These are phyloP conservation scores for Vicia villosa DNA, from an alignment of 306 rosid species.

Conservation along the genomic window DNA sequence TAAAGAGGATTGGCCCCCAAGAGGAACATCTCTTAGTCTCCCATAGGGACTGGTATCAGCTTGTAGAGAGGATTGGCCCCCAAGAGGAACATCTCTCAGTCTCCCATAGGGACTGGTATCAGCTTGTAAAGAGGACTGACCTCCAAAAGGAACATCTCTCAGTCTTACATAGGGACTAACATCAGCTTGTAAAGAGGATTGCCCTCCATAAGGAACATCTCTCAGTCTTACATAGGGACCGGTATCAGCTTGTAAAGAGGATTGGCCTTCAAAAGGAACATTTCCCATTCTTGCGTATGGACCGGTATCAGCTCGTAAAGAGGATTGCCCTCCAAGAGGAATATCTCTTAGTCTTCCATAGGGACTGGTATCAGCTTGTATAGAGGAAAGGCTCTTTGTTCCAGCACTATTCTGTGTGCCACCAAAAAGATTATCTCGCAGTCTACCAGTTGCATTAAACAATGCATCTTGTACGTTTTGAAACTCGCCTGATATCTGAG, in stretches of 20 bases:
- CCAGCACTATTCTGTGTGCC: conserved; percentile 57
- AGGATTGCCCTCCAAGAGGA: conserved; percentile 5
- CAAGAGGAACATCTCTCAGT: conserved; percentile 50
- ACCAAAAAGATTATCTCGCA: conserved; percentile 80
- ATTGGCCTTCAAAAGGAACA: not conserved
- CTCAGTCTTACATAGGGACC: not conserved
- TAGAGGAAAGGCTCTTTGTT: conserved; percentile 57
- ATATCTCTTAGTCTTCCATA: conserved; percentile 48
- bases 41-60: conserved; percentile 59
- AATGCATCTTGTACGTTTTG: conserved; percentile 93
- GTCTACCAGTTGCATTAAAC: conserved; percentile 86
- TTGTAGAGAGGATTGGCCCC: conserved; percentile 42
- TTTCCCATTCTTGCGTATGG: not conserved
- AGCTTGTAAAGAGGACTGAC: conserved; percentile 46
- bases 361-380: conserved; percentile 55
- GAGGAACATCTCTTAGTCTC: conserved; percentile 55
- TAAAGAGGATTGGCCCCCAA: conserved; percentile 43
- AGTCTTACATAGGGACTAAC: conserved; percentile 57
- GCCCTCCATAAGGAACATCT: conserved; percentile 27
- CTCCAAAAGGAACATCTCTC: conserved; percentile 47
- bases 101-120: conserved; percentile 45
- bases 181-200: conserved; percentile 52
- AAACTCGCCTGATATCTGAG: conserved; percentile 88
- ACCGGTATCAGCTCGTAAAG: not conserved
- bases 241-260: not conserved